Percentiles rank a stretch among this genome's conserved stretches.
phyloP scores from a whole-genome alignment of 2,329 filamentous ascomycete species.

The Nothomitra cinnamomea region DNA sequence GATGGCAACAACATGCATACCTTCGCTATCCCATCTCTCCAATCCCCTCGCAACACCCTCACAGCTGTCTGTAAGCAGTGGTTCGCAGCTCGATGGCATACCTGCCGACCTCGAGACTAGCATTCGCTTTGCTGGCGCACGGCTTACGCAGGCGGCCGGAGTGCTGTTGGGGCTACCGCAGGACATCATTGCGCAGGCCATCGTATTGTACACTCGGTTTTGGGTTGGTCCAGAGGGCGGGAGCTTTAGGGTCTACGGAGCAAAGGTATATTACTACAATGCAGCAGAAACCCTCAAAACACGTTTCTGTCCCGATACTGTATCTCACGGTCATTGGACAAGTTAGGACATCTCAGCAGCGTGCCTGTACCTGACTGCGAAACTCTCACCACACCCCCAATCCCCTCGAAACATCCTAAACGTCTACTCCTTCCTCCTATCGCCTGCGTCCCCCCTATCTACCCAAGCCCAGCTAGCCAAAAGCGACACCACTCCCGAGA shows the following conservation, averaged over 20 bases:
- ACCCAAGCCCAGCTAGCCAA: slow-evolving; percentile 13
- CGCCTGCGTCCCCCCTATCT: slow-evolving; percentile 38
- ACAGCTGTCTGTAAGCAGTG: slow-evolving; percentile 41
- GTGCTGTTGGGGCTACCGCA: slow-evolving; percentile 72
- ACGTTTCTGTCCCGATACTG: background rate
- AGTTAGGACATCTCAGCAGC: slow-evolving; percentile 64
- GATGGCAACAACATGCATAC: background rate
- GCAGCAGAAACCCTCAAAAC: background rate
- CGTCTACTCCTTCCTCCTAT: slow-evolving; percentile 67
- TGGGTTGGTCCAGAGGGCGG: slow-evolving; percentile 46
- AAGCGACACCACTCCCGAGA: slow-evolving; percentile 6
- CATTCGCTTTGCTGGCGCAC: slow-evolving; percentile 53
- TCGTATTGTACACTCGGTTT: slow-evolving; percentile 66
- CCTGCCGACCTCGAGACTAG: slow-evolving; percentile 54
- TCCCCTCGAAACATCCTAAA: slow-evolving; percentile 68
- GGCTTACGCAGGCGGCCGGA: slow-evolving; percentile 61
- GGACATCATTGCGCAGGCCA: slow-evolving; percentile 69
- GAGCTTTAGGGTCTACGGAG: slow-evolving; percentile 31
- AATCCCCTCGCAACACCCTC: slow-evolving; percentile 58
- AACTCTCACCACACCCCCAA: slow-evolving; percentile 61
- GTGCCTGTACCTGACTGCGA: slow-evolving; percentile 62
- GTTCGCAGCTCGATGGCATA: slow-evolving; percentile 37
- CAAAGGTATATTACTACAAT: slow-evolving; percentile 33
- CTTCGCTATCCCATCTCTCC: slow-evolving; percentile 29
- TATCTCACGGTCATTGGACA: slow-evolving; percentile 3